Conservation (phyloP, 345 rosid genomes). For the Aquilaria yunnanensis region DNA sequence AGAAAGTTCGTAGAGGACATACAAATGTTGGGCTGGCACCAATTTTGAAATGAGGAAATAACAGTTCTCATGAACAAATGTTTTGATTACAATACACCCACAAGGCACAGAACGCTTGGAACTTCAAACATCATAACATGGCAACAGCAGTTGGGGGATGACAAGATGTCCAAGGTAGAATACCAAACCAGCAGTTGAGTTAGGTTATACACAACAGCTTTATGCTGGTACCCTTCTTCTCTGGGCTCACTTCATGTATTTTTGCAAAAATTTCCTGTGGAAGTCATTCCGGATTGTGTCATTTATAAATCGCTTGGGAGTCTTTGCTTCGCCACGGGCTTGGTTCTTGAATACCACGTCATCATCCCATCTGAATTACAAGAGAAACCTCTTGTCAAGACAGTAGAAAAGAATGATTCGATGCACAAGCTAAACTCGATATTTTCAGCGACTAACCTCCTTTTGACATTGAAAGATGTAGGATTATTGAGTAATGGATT, state of each 20-base stretch:
- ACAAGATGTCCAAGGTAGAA: too few species aligned
- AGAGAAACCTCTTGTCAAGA: neutral
- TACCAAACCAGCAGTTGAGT: too few species aligned
- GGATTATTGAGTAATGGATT: constrained; percentile 81
- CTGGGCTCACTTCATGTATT: constrained; percentile 74
- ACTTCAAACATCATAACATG: too few species aligned
- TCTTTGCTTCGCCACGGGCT: constrained; percentile 91
- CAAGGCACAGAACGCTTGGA: too few species aligned
- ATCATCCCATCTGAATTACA: constrained; percentile 82
- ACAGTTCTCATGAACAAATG: too few species aligned
- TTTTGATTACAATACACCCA: too few species aligned
- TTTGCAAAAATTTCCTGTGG: constrained; percentile 87
- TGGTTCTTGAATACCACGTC: constrained; percentile 99
- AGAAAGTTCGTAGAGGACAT: too few species aligned
- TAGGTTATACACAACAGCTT: too few species aligned
- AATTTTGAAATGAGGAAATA: too few species aligned
- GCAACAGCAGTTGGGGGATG: too few species aligned
- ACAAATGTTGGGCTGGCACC: too few species aligned
- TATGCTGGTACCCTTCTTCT: neutral
- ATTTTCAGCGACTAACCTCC: constrained; percentile 44
- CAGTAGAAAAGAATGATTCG: neutral
- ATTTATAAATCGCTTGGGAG: constrained; percentile 94
- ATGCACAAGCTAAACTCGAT: neutral
- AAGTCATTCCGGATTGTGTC: constrained; percentile 95
- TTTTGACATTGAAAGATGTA: constrained; percentile 70